Base-by-base conservation (phyloP, 2,329 filamentous ascomycete genomes). In the Hirsutella rhossiliensis region DNA sequence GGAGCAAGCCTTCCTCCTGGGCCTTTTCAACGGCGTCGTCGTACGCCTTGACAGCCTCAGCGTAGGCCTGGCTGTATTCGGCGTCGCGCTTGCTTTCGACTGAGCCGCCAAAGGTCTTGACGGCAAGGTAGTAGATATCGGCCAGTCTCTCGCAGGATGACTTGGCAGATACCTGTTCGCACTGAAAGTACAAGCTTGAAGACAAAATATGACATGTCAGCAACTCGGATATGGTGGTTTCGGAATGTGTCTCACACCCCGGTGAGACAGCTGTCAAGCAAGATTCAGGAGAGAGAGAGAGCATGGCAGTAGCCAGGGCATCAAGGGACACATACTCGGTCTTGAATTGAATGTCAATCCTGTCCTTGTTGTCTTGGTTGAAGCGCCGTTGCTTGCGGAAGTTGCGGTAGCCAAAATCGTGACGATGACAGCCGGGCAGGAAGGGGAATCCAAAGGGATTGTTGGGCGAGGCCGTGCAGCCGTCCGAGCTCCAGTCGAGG, bases 341-440 rank as follows among this genome's bases (percentile, higher is more conserved):
- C 51, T 63, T 66, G 53, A 78, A 76, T n/a, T 72, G 68, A 40
- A 56, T 51, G 42, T 78, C 73, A 37, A 78, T 69, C 5, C 48
- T 56, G n/a, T 54, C 43, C 52, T 69, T 71, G 43, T 55, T 59
- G 7, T 48, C 55, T 7, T 59, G 55, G 3, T 62, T 67, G 54
- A 76, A 74, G 3, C 73, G 66, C 2, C 43, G 56, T 52, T 76
- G 72, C 2, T 43, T 45, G 42, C 71, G 69, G 54, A 67, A 76
- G 58, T 78, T 78, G 17, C 64, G 59, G 54, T 74, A 74, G 2
- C 72, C 73, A 54, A 78, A 78, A 52, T 78, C 75, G 47, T 78
- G 74, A 7, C 75, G 70, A 46, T 71, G 56, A 60, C 72, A 75
- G 12, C 63, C 66, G 0, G 62, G 64, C 3, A 57, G 20, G 34